Conservation (phyloP, 2,329 filamentous ascomycete species). For the Hypoxylon sp. region DNA sequence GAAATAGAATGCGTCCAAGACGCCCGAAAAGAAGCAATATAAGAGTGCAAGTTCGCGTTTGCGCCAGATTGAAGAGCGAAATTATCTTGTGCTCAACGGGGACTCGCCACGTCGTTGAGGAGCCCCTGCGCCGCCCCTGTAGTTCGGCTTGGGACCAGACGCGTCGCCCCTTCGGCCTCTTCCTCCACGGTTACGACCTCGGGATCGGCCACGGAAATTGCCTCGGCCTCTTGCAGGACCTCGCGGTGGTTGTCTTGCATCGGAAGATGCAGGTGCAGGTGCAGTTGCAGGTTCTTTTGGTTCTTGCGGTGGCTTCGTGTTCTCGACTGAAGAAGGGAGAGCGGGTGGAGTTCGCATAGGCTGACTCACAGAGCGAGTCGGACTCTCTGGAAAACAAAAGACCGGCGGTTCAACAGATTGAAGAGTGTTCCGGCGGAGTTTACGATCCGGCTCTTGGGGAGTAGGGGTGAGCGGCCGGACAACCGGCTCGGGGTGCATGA, state of each 20-base stretch:
- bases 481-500: slow-evolving; percentile 25
- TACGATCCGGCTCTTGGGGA: slow-evolving; percentile 32
- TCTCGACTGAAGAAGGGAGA: slow-evolving; percentile 8
- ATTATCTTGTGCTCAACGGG: slow-evolving; percentile 19
- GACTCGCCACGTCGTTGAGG: slow-evolving; percentile 24
- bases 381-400: slow-evolving; percentile 41
- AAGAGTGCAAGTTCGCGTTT: slow-evolving; percentile 4
- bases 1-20: slow-evolving; percentile 14
- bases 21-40: slow-evolving; percentile 12
- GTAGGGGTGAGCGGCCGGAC: slow-evolving; percentile 14
- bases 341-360: slow-evolving; percentile 38
- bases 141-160: slow-evolving; percentile 35
- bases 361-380: slow-evolving; percentile 47
- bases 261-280: slow-evolving; percentile 6
- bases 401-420: slow-evolving; percentile 43
- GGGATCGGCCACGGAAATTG: slow-evolving; percentile 42
- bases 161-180: slow-evolving; percentile 43
- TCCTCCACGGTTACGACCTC: slow-evolving; percentile 45
- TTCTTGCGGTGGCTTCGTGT: slow-evolving; percentile 10
- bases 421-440: slow-evolving; percentile 47
- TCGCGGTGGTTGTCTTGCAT: slow-evolving; percentile 24
- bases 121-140: slow-evolving; percentile 14
- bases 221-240: slow-evolving; percentile 38
- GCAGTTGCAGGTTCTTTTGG: slow-evolving; percentile 7
- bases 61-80: background rate